A percentile compares a stretch with the other conserved stretches of the same genome.
Conservation (phyloP, 176 grass and related monocot genomes). For the Poa pratensis region DNA sequence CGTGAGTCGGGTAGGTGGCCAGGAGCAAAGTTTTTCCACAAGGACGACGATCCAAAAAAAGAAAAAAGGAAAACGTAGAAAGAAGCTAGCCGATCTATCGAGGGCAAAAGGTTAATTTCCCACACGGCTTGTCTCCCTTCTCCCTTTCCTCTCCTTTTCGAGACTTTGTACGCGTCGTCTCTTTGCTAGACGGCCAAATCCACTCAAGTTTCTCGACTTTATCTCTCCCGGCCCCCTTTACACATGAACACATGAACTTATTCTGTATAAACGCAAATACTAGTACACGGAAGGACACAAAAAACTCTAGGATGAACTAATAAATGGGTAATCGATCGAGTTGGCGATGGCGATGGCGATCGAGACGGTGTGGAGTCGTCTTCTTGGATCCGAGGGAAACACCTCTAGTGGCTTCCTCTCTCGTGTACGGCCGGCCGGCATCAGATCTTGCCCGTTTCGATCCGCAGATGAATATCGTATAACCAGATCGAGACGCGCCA, state of each 20-base stretch:
- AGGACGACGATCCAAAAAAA: not conserved
- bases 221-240: not conserved
- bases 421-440: not conserved
- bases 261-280: not conserved
- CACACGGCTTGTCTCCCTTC: not conserved
- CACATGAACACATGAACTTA: not conserved
- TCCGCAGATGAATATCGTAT: too few relatives aligned
- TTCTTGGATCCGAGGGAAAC: slow-evolving; percentile 6
- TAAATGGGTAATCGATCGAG: not conserved
- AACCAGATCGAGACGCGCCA: too few relatives aligned
- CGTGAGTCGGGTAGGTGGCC: not conserved
- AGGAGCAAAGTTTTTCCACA: slow-evolving; percentile 5
- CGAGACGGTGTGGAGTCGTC: not conserved
- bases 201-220: not conserved
- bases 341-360: not conserved
- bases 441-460: not conserved
- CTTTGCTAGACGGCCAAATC: not conserved
- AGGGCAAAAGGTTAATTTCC: slow-evolving; percentile 14
- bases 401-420: not conserved
- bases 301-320: not conserved
- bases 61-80: not conserved
- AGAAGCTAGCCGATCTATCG: not conserved
- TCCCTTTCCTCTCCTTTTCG: not conserved
- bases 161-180: not conserved
- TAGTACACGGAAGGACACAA: not conserved